Evolutionary conservation across 441 rosid genomes (phyloP).

Genomic region (Rhodomyrtus psidioides): DNA sequence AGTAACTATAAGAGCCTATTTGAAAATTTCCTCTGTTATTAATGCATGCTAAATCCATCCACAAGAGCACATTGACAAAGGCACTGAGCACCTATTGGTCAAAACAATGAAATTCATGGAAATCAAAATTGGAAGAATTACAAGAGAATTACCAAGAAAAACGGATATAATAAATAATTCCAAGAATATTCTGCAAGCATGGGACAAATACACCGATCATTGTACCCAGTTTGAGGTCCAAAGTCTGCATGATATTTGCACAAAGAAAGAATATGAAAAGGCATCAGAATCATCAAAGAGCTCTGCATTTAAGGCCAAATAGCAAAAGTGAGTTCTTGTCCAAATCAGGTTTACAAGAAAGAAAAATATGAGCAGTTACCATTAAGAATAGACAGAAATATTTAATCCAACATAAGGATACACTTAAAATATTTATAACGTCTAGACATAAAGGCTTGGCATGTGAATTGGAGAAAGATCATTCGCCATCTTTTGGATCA

Average conservation of each 20-base stretch:
- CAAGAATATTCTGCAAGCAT: constrained; percentile 2
- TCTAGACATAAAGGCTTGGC: neutral
- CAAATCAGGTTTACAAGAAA: neutral
- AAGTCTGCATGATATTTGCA: constrained; percentile 47
- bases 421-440: neutral
- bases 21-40: too few species aligned
- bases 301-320: neutral
- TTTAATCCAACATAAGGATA: neutral
- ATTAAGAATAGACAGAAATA: too few species aligned
- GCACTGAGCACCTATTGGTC: neutral
- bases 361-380: neutral
- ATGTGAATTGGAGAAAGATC: neutral
- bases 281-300: constrained; percentile 6
- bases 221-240: constrained; percentile 79
- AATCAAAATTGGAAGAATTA: neutral
- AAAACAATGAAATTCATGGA: neutral
- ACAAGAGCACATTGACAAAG: neutral
- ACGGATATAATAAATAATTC: constrained; percentile 97
- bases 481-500: too few species aligned
- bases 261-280: constrained; percentile 14
- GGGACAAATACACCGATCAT: constrained; percentile 11
- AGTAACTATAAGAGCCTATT: neutral
- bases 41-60: neutral
- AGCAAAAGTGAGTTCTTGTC: neutral
- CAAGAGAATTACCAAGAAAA: constrained; percentile 69